Base-by-base conservation (phyloP, 2,329 filamentous ascomycete species). In the Fusarium coffeatum region DNA sequence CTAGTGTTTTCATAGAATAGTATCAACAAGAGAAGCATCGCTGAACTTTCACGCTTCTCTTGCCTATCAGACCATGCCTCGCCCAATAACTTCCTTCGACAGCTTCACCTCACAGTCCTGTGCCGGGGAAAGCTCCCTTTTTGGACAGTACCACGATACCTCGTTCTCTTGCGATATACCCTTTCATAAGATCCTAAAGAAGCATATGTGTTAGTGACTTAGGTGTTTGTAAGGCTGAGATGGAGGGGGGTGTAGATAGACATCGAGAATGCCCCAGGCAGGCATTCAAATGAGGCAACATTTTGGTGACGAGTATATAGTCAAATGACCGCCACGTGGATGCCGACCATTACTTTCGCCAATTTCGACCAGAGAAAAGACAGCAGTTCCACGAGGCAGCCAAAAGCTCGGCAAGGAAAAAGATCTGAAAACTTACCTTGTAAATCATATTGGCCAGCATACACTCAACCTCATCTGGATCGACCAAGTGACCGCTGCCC, bases 361-460 rank as follows among this genome's bases (percentile, higher is more conserved):
- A 2, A 46, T 59, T 50, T 22, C 27, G 32, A 46, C 23, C 45
- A 56, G 34, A 27, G 37, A 48, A 25, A 42, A 13, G 22, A 34
- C 25, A 18, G 20, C 28, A 49, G 43, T 4, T 12, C 37, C 20
- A 18, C 41, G 32, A 69, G 62, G 63, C 62, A 68, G 46, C 59
- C 55, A 49, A 23, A 30, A 49, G 56, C 49, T 61, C 30, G 51
- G 46, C 27, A 18, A 62, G 30, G 32, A 27, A 42, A 59, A 59
- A 23, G 43, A 46, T 60, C 22, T 47, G 46, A 51, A 53, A 58
- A 74, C 81, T 72, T 81, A 97, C 95, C 89, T 98, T 99, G 85
- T 98, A 99, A 67, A 99, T 97, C 88, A 98, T 93, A 78, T 98
- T 98, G 28, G 96, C 93, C 76, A 99, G 78, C 74, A 98, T 83